Evolutionary conservation across 108 stramenopile genomes (phyloP), one percentile per base, ranked within the genome.

Genomic region (Halocafeteria seosinensis): DNA sequence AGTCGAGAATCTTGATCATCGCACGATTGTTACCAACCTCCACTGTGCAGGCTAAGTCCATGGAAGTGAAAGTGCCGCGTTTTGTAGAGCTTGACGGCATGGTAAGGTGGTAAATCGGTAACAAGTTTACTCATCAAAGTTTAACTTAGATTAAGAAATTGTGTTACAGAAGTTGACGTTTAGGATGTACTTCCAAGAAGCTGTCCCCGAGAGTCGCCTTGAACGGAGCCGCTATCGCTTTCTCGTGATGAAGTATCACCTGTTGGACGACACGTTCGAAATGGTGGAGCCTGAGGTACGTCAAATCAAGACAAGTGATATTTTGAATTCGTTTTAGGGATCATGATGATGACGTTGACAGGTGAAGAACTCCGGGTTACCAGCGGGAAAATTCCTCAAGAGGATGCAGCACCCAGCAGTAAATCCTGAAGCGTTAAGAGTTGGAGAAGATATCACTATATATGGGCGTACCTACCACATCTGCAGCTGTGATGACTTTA

Each of bases 311-410:
- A n/a, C n/a, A n/a, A n/a, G n/a, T n/a, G n/a, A n/a, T n/a, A n/a
- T n/a, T n/a, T n/a, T n/a, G n/a, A n/a, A n/a, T n/a, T n/a, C n/a
- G n/a, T n/a, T n/a, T n/a, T n/a, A n/a, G n/a, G n/a, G n/a, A n/a
- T n/a, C n/a, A n/a, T n/a, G n/a, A n/a, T n/a, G n/a, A n/a, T n/a
- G n/a, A n/a, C n/a, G n/a, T n/a, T n/a, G n/a, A n/a, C n/a, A n/a
- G n/a, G n/a, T n/a, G n/a, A n/a, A n/a, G n/a, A 79, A 81, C 74
- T 42, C 51, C 38, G 80, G 80, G 33, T 62, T 77, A 5, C 33
- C 69, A 0, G 74, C 76, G 55, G 80, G 80, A 38, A 72, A 57
- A 12, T 74, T 78, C 37, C 69, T 81, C 65, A 70, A 67, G 63
- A 76, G 78, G 50, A 66, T 72, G 27, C 50, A 68, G 63, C 53